Evolutionary conservation across 1,284 basidiomycete genomes (phyloP).

Genomic region (Microbotryum violaceum): DNA sequence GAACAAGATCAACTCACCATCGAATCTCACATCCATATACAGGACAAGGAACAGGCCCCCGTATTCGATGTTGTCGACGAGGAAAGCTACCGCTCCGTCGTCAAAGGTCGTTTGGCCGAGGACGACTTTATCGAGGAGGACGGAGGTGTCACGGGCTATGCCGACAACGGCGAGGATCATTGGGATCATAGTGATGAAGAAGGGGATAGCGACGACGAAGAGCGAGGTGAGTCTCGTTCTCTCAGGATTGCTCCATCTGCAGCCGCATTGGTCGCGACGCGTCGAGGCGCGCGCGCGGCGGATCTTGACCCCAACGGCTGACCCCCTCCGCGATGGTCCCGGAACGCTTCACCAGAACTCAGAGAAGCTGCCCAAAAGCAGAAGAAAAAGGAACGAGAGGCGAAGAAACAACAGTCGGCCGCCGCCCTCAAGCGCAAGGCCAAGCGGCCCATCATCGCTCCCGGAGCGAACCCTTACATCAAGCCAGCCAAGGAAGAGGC

Average conservation of each 20-base stretch:
- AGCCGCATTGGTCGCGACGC: no score
- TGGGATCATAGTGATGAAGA: slow-evolving; percentile 53
- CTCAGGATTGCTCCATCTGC: background rate
- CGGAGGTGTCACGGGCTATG: slow-evolving; percentile 59
- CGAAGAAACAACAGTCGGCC: slow-evolving; percentile 9
- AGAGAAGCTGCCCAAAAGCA: slow-evolving; percentile 21
- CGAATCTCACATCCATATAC: background rate
- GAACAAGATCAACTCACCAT: background rate
- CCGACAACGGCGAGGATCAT: slow-evolving; percentile 93
- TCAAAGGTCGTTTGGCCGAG: slow-evolving; percentile 70
- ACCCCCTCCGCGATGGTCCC: no score
- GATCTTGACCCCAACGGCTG: no score
- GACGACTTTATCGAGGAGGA: slow-evolving; percentile 97
- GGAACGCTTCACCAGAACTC: no score
- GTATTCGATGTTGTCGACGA: slow-evolving; percentile 92
- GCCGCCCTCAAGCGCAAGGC: slow-evolving; percentile 26
- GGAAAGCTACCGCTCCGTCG: slow-evolving; percentile 79
- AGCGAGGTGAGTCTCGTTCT: slow-evolving; percentile 35
- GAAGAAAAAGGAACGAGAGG: slow-evolving; percentile 23
- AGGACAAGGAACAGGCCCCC: slow-evolving; percentile 55
- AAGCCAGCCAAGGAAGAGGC: slow-evolving; percentile 31
- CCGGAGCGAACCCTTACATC: slow-evolving; percentile 36
- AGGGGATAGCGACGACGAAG: slow-evolving; percentile 42
- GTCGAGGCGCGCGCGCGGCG: no score
- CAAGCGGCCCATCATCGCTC: slow-evolving; percentile 45